Evolutionary conservation across 768 basidiomycete genomes (phyloP).

Genomic region (Tubosaeta sp.): DNA sequence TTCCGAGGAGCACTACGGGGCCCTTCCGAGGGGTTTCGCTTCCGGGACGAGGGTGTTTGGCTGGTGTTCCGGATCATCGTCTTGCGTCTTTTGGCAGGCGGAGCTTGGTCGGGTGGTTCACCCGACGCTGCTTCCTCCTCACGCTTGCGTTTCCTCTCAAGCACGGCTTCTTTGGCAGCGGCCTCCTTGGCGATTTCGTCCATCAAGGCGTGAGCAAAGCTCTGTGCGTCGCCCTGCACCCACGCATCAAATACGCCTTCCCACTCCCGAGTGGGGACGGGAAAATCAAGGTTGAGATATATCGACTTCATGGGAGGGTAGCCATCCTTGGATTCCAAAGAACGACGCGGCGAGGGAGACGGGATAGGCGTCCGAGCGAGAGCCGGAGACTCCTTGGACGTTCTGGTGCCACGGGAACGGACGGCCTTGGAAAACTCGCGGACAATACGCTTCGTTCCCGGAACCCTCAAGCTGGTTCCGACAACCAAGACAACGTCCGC

Average conservation of each 20-base stretch:
- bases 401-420: constrained; percentile 41
- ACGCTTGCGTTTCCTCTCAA: constrained; percentile 53
- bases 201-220: constrained; percentile 60
- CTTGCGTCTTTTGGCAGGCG: constrained; percentile 26
- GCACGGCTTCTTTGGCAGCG: constrained; percentile 48
- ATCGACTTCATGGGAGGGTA: constrained; percentile 59
- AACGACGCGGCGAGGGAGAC: constrained; percentile 45
- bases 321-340: constrained; percentile 37
- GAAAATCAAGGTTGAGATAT: constrained; percentile 85
- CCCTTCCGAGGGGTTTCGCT: constrained; percentile 24
- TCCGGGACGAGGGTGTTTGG: constrained; percentile 16
- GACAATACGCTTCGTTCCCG: constrained; percentile 89
- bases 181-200: constrained; percentile 55
- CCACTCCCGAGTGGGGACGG: constrained; percentile 82
- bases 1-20: constrained; percentile 27
- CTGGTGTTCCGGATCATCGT: constrained; percentile 9
- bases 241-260: constrained; percentile 87
- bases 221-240: constrained; percentile 85
- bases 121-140: constrained; percentile 41
- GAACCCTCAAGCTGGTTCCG: constrained; percentile 84
- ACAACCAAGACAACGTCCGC: constrained; percentile 87
- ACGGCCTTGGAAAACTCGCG: constrained; percentile 83
- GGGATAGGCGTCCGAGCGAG: constrained; percentile 34
- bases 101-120: constrained; percentile 12
- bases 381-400: constrained; percentile 31